These are phyloP conservation scores for Hypomontagnella monticulosa DNA, from an alignment of 495 filamentous ascomycete genomes.

Conservation along the genomic window DNA sequence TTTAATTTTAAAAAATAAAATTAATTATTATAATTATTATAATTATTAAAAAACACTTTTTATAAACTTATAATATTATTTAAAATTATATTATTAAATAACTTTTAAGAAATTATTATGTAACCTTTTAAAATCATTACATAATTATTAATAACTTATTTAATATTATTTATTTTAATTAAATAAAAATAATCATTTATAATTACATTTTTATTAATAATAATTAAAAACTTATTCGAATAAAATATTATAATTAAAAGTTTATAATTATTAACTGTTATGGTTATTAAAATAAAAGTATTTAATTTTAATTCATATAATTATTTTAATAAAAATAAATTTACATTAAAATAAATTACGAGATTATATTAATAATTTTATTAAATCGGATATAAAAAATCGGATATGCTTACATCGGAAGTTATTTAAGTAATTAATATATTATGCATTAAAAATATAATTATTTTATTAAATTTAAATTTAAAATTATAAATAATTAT, in stretches of 20 bases:
- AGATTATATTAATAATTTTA: neutral
- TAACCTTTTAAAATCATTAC: too few species aligned
- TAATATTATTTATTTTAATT: neutral
- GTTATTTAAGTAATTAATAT: neutral
- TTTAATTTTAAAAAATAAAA: neutral
- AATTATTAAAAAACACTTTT: neutral
- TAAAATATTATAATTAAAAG: neutral
- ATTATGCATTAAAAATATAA: neutral
- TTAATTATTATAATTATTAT: neutral
- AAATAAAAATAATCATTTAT: neutral
- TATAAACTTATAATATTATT: too few species aligned
- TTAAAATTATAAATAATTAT: neutral
- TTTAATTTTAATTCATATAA: neutral
- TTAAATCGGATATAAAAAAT: neutral
- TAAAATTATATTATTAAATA: too few species aligned
- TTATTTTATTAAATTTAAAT: neutral
- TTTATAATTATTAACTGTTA: neutral
- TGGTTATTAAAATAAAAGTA: neutral
- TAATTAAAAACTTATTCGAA: neutral
- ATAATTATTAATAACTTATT: neutral
- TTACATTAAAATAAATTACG: neutral
- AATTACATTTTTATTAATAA: neutral
- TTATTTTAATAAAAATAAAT: neutral
- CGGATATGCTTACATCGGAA: neutral
- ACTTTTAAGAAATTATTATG: too few species aligned